Conservation (phyloP, 495 filamentous ascomycete genomes). For the Zalerion maritima region DNA sequence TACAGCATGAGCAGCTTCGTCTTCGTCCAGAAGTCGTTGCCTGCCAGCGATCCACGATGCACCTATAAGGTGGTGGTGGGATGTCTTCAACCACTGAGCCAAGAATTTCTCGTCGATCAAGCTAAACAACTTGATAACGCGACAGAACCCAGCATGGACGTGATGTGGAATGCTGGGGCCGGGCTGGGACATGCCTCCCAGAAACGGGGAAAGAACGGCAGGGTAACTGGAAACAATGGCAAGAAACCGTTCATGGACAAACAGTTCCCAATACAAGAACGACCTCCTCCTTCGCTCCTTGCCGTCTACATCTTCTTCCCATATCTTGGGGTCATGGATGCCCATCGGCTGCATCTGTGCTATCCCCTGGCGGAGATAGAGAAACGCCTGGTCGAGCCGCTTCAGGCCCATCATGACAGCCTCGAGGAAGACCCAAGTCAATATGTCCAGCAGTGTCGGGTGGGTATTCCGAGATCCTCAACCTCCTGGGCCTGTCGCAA, state of each 20-base stretch:
- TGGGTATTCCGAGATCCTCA: no score
- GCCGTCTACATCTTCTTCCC: no score
- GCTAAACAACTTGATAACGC: conserved; percentile 3
- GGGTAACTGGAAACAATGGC: conserved; percentile 3
- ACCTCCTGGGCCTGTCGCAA: no score
- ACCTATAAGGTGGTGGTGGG: conserved; percentile 4
- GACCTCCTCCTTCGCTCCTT: conserved; percentile 1
- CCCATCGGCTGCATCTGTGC: conserved; percentile 1
- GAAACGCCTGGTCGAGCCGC: conserved; percentile 2
- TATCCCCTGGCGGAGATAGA: conserved; percentile 4
- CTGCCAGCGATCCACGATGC: conserved; percentile 5
- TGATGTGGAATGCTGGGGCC: conserved; percentile 3
- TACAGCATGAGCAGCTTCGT: conserved; percentile 3
- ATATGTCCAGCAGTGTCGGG: conserved; percentile 1
- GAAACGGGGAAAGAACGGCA: conserved; percentile 1
- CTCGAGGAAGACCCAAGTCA: conserved; percentile 6
- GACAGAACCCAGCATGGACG: conserved; percentile 4
- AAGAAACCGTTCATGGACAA: conserved; percentile 6
- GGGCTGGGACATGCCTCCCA: neutral
- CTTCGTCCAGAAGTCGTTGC: conserved; percentile 4
- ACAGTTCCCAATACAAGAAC: conserved; percentile 5
- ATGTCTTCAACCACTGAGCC: conserved; percentile 3
- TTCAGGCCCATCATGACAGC: conserved; percentile 4
- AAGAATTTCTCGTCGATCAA: conserved; percentile 5
- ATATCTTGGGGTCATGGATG: no score